Base-by-base conservation (phyloP, 108 stramenopile genomes). In the Phaeodactylum tricornutum region DNA sequence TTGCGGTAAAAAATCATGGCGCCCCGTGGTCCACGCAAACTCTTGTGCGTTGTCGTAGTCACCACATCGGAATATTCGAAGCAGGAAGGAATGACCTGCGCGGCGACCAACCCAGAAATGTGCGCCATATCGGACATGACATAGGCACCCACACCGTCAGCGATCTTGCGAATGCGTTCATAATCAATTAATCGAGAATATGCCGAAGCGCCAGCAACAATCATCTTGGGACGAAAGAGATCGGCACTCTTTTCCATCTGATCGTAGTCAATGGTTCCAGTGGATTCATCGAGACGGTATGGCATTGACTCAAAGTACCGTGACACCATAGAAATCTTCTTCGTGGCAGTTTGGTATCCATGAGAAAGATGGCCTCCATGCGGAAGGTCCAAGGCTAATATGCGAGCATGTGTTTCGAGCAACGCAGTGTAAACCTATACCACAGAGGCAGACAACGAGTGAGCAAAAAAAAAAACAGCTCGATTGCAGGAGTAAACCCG, bases 1-100 rank as follows among this genome's bases (percentile, higher is more conserved):
- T 85, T 91, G 43, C 98, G 74, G 76, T 79, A 98, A 60, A 99
- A 99, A 66, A 99, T 99, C 96, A 99, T 98, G 45, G 97, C 99
- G 17, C 97, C 97, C 43, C 99, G 86, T 15, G 99, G 99, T 32
- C 99, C 99, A n/a, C 99, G 81, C 16, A 99, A 78, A 49, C 83
- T 87, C 72, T 99, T 99, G 87, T 99, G 99, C 9, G 97, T 99
- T 29, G 99, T 99, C 17, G 99, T 98, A 27, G 97, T 99, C 14
- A 99, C 99, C 31, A 99, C 94, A 77, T 99, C 99, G n/a, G 94
- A 75, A 57, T 75, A 80, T 3, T 90, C 91, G 51, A 99, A 99
- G 69, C 96, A 97, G 11, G 86, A 84, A 4, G 97, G 97, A 42
- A 98, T 90, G 31, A 92, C 93, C 35, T 85, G 79, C 9, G 96